Base-by-base conservation (phyloP, 352 stramenopile genomes). In the Elongisporangium undulatum region DNA sequence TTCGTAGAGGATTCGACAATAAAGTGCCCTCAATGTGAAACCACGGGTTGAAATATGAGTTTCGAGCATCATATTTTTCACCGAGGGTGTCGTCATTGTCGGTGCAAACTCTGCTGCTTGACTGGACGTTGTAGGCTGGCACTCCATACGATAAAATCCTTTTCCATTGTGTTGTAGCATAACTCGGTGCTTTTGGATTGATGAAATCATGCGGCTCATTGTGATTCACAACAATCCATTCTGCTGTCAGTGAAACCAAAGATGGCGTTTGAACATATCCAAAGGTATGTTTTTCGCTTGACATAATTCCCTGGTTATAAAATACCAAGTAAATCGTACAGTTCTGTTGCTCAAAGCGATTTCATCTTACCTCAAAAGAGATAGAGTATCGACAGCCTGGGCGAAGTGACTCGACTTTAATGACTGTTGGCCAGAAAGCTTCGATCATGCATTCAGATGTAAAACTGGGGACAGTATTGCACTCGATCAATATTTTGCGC, bases 11-110 rank as follows among this genome's bases (percentile, higher is more conserved):
- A 49, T 86, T 70, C 2, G 79, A 89, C 12, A 89, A 54, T 12
- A 70, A 71, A 21, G 74, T 64, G 5, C 72, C 67, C 56, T 86
- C 69, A 13, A 87, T 72, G 51, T 72, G 62, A 53, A 87, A 74
- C 82, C 82, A 89, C n/a, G 82, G 82, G 59, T 91, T 91, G 64
- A 71, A 89, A 1, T 52, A 54, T 23, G 61, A n/a, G 13, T 69
- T 61, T 21, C 60, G 51, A 12, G 68, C 56, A 41, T 89, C 71
- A 0, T 45, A 38, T 9, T 55, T 59, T 20, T 79, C 55, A 10
- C 82, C 79, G 9, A 89, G 69, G 1, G 58, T 70, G 29, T 89
- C 77, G 1, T 66, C 63, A 22, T 86, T 87, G 2, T 12, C 15
- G 2, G 69, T 59, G 17, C 68, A 72, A 2, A 60, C 62, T 4